Evolutionary conservation across 805 yeast genomes (phyloP), one percentile per base, ranked within the genome.

Genomic region (Cyberlindnera xishuangbannaensis): DNA sequence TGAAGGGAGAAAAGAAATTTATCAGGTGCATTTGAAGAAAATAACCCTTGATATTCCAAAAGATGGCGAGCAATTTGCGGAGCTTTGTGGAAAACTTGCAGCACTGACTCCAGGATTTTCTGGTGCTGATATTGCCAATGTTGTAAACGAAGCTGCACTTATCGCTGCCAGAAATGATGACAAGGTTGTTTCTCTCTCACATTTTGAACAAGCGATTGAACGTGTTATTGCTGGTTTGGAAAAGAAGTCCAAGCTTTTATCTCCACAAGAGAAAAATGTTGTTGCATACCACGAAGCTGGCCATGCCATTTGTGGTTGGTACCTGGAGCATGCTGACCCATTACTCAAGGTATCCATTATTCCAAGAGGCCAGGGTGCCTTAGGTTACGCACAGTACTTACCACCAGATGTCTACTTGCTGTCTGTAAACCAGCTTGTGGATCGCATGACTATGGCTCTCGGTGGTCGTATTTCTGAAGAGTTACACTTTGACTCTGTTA

Each of bases 221-320:
- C 78, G 99, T 55, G 97, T 90, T 27, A 84, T 88, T 60, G 97
- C 94, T 20, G 99, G 99, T 24, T 67, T 92, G 41, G 97, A 90
- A 59, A 84, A 84, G 68, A 90, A 86, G 61, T 73, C 88, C 12
- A 80, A 82, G 51, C 73, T 92, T 11, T 67, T 94, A 40, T 76
- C 86, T 3, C 81, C 86, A 2, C 88, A 82, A 39, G 97, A 94
- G 55, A 85, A 87, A 62, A 76, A 69, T 42, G 77, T 86, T 18
- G 96, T 94, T 37, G 98, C 98, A 1, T 92, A 83, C 52, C 98
- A 94, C 56, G 99, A 92, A 60, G 98, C 99, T 4, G 99, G 98
- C 4, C 98, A 94, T 61, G 98, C 99, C 9, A 76, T 92, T 40
- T 88, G 97, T 59, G 98, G 98, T 10, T 92, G 98, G 99, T 87